Percentiles rank a stretch among this genome's conserved stretches.
Evolutionary conservation across 805 yeast genomes (phyloP).

Genomic region (Metschnikowia kunwiensis): DNA sequence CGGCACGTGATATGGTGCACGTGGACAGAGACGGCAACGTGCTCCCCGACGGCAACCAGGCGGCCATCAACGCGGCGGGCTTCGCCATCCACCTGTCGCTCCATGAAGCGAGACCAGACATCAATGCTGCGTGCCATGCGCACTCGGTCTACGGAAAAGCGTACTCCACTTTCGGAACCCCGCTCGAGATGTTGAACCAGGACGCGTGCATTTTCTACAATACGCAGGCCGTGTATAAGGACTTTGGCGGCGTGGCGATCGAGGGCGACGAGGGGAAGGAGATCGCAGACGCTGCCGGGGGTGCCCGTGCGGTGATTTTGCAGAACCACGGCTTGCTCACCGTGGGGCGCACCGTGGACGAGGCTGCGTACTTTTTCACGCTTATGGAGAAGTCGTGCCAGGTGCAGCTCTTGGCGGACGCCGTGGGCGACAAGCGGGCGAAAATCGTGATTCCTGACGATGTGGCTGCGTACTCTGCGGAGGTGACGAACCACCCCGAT

Average conservation of each 20-base stretch:
- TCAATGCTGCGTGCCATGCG: conserved; percentile 15
- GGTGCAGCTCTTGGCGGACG: conserved; percentile 12
- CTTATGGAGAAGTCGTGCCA: conserved; percentile 13
- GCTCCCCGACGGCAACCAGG: conserved; percentile 12
- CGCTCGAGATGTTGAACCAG: conserved; percentile 13
- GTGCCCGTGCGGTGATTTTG: conserved; percentile 10
- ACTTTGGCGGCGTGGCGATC: conserved; percentile 14
- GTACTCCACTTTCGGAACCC: conserved; percentile 7
- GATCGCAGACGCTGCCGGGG: conserved; percentile 8
- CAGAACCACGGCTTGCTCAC: conserved; percentile 15
- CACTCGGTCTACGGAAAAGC: conserved; percentile 14
- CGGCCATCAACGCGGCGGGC: conserved; percentile 14
- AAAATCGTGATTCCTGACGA: conserved; percentile 9
- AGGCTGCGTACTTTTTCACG: conserved; percentile 13
- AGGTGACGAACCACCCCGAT: conserved; percentile 9
- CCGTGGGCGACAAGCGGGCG: not conserved
- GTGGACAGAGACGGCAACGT: conserved; percentile 7
- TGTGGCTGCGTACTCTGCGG: conserved; percentile 10
- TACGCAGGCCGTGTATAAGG: conserved; percentile 7
- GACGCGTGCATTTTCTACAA: conserved; percentile 12
- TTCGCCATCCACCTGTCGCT: conserved; percentile 12
- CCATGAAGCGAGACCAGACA: conserved; percentile 11
- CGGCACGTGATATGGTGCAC: conserved; percentile 11
- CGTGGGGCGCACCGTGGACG: conserved; percentile 15
- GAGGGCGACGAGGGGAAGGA: conserved; percentile 12